Conservation (phyloP, 192 early-diverging fungal species). For the Coemansia sp. region DNA sequence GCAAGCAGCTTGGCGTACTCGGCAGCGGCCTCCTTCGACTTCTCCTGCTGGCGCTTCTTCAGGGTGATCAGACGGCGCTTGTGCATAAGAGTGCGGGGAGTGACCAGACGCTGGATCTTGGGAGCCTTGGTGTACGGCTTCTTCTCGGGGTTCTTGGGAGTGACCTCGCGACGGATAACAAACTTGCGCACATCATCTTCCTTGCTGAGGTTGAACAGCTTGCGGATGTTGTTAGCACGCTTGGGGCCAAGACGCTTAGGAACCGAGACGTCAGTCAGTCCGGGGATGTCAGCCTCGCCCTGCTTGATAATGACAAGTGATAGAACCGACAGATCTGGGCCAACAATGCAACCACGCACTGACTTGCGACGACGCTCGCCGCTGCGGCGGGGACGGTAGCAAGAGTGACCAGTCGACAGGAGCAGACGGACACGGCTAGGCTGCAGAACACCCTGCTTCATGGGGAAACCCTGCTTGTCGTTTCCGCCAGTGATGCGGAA, state of each 20-base stretch:
- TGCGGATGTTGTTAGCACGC: constrained; percentile 98
- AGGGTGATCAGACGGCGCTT: constrained; percentile 85
- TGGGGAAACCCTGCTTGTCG: constrained; percentile 99
- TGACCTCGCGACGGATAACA: constrained; percentile 96
- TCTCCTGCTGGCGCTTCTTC: constrained; percentile 82
- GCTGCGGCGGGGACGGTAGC: constrained; percentile 95
- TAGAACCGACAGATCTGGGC: constrained; percentile 87
- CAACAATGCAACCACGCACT: constrained; percentile 98
- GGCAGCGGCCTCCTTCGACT: constrained; percentile 65
- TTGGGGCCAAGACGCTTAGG: constrained; percentile 99
- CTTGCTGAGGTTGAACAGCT: constrained; percentile 98
- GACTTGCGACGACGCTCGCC: constrained; percentile 99
- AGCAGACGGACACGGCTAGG: constrained; percentile 76
- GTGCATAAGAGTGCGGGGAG: constrained; percentile 94
- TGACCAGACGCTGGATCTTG: constrained; percentile 96
- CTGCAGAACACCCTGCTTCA: constrained; percentile 98
- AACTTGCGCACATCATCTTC: constrained; percentile 99
- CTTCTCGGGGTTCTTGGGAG: constrained; percentile 81
- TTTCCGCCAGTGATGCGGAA: constrained; percentile 99
- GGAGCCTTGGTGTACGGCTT: constrained; percentile 96
- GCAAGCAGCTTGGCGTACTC: constrained; percentile 86
- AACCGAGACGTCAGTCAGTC: constrained; percentile 86
- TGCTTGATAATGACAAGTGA: constrained; percentile 96
- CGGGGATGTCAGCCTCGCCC: constrained; percentile 93
- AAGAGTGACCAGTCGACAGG: constrained; percentile 93